Evolutionary conservation across 176 grass and related monocot genomes (phyloP), one percentile per base, ranked within the genome.

Genomic region (Juncus effusus): DNA sequence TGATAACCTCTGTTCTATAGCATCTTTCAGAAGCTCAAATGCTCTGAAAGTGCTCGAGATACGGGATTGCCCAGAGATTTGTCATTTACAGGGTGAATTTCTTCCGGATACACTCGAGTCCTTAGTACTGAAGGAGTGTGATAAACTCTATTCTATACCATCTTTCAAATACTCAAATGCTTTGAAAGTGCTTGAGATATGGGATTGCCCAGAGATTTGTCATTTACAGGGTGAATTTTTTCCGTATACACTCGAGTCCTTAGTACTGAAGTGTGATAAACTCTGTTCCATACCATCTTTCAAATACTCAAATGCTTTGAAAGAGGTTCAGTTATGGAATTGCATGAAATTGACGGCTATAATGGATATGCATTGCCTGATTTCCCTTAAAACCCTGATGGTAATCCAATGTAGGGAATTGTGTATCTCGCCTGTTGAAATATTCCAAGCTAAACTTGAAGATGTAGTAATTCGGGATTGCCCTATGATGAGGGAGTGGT

Each of bases 401-500:
- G 56, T 59, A 59, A 59, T 59, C 16, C 56, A 59, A 59, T 59
- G 56, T 14, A 59, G 36, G n/a, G 9, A 19, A 4, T 14, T 59
- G 10, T 59, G 14, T 59, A 7, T 59, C 56, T 59, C 56, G 36
- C 56, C 13, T 2, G 56, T 59, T 59, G 56, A 59, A 59, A 59
- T 1, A 35, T 7, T 59, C 56, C 36, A 14, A 19, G 56, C 56
- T 59, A 15, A 59, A 16, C 56, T 59, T 15, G 12, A 15, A 28
- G 16, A 19, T 59, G 56, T 59, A 19, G 56, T 59, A 59, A 59
- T 59, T 28, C 16, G 56, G 36, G 56, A 59, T 28, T 59, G 56
- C 56, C 56, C 56, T 59, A 19, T 59, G 3, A 8, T 59, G 14
- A 59, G 56, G 56, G 56, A 59, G n/a, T 59, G 56, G 56, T 59